Evolutionary conservation across 2,329 filamentous ascomycete genomes (phyloP).

Genomic region (Aspergillus sp.): DNA sequence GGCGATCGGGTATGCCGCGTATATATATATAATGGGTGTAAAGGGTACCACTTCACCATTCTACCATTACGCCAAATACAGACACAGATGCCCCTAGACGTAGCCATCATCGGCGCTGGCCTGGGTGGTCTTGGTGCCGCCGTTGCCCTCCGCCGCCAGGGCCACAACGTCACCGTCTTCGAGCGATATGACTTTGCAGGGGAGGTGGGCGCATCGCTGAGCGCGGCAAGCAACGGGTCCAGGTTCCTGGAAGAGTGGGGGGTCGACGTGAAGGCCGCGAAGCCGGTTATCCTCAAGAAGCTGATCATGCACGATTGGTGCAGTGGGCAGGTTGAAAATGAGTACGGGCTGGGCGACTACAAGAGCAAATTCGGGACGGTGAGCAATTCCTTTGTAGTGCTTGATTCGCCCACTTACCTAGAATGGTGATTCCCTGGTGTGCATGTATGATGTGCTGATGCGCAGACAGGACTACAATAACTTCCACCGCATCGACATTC

Average conservation of each 20-base stretch:
- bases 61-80: no score
- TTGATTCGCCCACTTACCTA: no score
- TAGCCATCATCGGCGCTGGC: constrained; percentile 28
- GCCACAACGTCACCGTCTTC: constrained; percentile 23
- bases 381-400: not conserved
- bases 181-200: constrained; percentile 25
- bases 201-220: constrained; percentile 24
- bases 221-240: constrained; percentile 23
- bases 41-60: no score
- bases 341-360: constrained; percentile 30
- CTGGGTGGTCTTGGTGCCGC: constrained; percentile 23
- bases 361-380: constrained; percentile 23
- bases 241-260: constrained; percentile 24
- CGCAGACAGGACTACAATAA: constrained; percentile 25
- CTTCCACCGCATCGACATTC: constrained; percentile 29
- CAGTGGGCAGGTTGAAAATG: constrained; percentile 24
- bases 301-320: constrained; percentile 33
- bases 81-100: constrained; percentile 15
- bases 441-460: not conserved
- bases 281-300: constrained; percentile 29
- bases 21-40: no score
- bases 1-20: no score
- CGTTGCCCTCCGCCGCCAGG: constrained; percentile 21
- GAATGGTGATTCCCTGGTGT: not conserved
- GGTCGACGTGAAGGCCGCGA: constrained; percentile 20